These are phyloP conservation scores for Hanseniaspora pseudoguilliermondii DNA, from an alignment of 805 yeast species.

Conservation along the genomic window DNA sequence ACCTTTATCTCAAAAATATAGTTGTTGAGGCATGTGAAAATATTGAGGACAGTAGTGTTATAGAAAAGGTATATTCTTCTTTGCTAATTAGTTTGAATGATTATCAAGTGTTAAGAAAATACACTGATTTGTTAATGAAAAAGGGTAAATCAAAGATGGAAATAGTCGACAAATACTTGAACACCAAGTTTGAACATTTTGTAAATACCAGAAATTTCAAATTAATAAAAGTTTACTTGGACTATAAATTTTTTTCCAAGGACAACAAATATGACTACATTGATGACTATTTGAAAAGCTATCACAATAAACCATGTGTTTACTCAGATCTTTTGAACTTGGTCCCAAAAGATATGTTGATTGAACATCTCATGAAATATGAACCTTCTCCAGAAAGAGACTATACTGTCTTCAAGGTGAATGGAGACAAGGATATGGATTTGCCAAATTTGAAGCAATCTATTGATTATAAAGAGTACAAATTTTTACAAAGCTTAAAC, in stretches of 20 bases:
- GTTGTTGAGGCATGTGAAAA: constrained; percentile 7
- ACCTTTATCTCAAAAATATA: constrained; percentile 11
- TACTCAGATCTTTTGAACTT: constrained; percentile 5
- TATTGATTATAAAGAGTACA: neutral
- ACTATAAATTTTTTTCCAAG: neutral
- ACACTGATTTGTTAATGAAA: neutral
- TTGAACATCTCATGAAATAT: neutral
- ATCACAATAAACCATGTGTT: constrained; percentile 2
- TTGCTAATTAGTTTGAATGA: constrained; percentile 11
- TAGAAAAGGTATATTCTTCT: neutral
- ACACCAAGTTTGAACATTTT: constrained; percentile 3
- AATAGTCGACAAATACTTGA: neutral
- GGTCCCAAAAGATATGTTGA: neutral
- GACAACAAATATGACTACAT: neutral
- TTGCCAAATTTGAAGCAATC: neutral
- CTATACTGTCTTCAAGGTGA: constrained; percentile 3
- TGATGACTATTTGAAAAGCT: neutral
- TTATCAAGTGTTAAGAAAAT: constrained; percentile 3
- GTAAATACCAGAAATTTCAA: constrained; percentile 7
- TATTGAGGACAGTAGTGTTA: neutral
- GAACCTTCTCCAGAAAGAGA: neutral
- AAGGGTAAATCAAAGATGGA: neutral
- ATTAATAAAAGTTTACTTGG: constrained; percentile 4
- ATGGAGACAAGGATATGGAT: neutral
- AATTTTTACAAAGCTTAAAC: neutral